phyloP scores from a whole-genome alignment of 2,329 filamentous ascomycete species.

The Apiospora koreana region DNA sequence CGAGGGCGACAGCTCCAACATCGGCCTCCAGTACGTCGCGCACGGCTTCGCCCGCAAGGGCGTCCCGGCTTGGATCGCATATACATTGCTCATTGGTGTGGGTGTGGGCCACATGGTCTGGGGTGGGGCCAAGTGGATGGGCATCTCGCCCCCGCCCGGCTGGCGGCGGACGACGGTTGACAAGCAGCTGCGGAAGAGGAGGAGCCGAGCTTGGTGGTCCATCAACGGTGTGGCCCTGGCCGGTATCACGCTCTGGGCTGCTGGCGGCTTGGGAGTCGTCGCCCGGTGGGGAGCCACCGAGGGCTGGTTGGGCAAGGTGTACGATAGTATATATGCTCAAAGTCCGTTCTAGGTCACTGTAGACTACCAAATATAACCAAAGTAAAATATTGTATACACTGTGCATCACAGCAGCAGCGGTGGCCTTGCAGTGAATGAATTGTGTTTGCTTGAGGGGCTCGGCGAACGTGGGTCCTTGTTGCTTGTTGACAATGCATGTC shows the following conservation, averaged over 20 bases:
- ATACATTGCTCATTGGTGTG: slow-evolving; percentile 64
- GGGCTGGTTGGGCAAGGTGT: slow-evolving; percentile 80
- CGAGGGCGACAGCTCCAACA: slow-evolving; percentile 83
- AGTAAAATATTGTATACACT: neutral
- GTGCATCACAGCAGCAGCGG: neutral
- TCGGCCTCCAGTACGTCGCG: slow-evolving; percentile 79
- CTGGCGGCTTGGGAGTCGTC: slow-evolving; percentile 77
- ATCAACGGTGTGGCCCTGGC: slow-evolving; percentile 66
- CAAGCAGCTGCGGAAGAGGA: slow-evolving; percentile 51
- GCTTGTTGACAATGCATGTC: neutral
- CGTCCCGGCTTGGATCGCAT: slow-evolving; percentile 66
- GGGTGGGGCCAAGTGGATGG: slow-evolving; percentile 83
- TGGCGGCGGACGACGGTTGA: slow-evolving; percentile 51
- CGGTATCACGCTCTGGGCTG: slow-evolving; percentile 72
- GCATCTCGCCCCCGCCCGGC: slow-evolving; percentile 58
- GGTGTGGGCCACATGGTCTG: slow-evolving; percentile 80
- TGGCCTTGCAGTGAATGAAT: neutral
- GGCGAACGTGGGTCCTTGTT: neutral
- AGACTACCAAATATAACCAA: neutral
- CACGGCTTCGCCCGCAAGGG: slow-evolving; percentile 81
- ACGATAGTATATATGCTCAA: slow-evolving; percentile 67
- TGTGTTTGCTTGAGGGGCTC: neutral
- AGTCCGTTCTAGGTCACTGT: neutral
- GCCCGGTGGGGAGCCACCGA: slow-evolving; percentile 67
- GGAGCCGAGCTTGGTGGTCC: slow-evolving; percentile 68